Conservation (phyloP, 2,329 filamentous ascomycete species). For the Pseudogymnoascus sp. region DNA sequence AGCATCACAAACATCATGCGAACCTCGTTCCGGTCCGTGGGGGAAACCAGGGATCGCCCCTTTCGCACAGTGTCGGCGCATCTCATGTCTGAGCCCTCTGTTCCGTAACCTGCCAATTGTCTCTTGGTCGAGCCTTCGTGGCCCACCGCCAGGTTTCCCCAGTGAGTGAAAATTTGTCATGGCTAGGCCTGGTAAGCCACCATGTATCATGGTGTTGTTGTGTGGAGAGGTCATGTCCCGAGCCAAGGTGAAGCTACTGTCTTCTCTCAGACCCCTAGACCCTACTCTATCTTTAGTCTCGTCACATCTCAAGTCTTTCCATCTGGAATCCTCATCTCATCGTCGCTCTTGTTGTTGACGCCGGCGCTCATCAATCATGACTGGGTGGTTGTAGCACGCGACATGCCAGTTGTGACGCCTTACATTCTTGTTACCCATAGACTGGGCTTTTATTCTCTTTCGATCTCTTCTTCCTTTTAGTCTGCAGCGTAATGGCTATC, state of each 20-base stretch:
- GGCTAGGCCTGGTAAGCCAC: slow-evolving; percentile 11
- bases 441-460: slow-evolving; percentile 28
- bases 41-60: slow-evolving; percentile 9
- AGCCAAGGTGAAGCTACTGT: background rate
- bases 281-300: background rate
- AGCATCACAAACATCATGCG: slow-evolving; percentile 1
- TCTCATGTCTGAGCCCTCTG: slow-evolving; percentile 7
- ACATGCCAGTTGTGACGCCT: slow-evolving; percentile 20
- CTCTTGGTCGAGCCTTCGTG: background rate
- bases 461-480: slow-evolving; percentile 20
- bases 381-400: slow-evolving; percentile 22
- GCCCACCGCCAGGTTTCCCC: background rate
- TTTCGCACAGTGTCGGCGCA: slow-evolving; percentile 1
- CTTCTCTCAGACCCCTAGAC: background rate
- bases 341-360: slow-evolving; percentile 21
- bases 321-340: slow-evolving; percentile 13
- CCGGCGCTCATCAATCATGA: slow-evolving; percentile 22
- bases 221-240: slow-evolving; percentile 7
- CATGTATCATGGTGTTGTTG: slow-evolving; percentile 5
- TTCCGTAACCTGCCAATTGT: slow-evolving; percentile 5
- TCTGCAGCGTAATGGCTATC: slow-evolving; percentile 25
- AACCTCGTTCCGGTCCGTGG: background rate
- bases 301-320: slow-evolving; percentile 4
- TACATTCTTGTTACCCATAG: slow-evolving; percentile 24
- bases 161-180: background rate